A percentile compares a stretch with the other conserved stretches of the same genome.
These are phyloP conservation scores for Pichia scutulata DNA, from an alignment of 805 yeast species.

Conservation along the genomic window DNA sequence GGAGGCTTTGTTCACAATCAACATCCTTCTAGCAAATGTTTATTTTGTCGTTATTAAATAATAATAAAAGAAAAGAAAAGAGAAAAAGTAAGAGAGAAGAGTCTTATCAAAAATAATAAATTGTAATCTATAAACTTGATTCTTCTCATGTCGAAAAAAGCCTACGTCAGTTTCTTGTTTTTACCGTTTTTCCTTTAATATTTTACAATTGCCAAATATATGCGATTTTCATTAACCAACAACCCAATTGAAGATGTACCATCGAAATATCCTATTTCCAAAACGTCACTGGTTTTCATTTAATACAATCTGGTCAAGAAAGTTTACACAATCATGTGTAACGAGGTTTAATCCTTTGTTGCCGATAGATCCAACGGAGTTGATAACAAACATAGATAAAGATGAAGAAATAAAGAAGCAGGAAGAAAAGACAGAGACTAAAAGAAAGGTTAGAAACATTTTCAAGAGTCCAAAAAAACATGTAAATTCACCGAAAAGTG, in stretches of 20 bases:
- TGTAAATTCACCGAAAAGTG: neutral
- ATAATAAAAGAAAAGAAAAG: neutral
- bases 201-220: no score
- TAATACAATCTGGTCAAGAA: neutral
- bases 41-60: no score
- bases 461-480: neutral
- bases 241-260: neutral
- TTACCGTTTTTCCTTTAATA: no score
- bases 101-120: no score
- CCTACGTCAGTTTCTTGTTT: no score
- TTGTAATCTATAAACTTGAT: no score
- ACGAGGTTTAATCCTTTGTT: constrained; percentile 30
- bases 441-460: constrained; percentile 17
- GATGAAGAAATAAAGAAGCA: constrained; percentile 12
- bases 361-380: constrained; percentile 36
- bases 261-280: neutral
- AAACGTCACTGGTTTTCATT: neutral
- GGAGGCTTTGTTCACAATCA: constrained; percentile 1
- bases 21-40: neutral
- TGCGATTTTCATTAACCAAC: neutral
- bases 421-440: constrained; percentile 14
- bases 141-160: no score
- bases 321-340: neutral
- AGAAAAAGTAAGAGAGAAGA: neutral
- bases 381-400: constrained; percentile 19